Evolutionary conservation across 345 rosid genomes (phyloP).

Genomic region (sweet orange (Citrus sinensis)): DNA sequence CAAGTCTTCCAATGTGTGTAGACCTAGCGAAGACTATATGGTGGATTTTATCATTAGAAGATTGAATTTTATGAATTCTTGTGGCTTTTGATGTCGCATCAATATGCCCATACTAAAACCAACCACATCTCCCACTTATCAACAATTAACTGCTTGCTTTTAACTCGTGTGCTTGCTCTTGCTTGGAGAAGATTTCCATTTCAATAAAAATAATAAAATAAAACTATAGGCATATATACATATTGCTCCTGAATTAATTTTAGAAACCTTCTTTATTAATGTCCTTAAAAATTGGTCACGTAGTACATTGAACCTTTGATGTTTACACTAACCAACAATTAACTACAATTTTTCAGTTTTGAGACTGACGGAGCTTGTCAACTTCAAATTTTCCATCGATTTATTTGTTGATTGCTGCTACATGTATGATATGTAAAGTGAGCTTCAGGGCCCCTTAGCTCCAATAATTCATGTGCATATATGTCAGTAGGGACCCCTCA

Average conservation of each 20-base stretch:
- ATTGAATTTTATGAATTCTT: not conserved
- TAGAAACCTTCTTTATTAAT: not conserved
- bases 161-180: not conserved
- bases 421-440: not conserved
- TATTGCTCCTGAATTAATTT: not conserved
- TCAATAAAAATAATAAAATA: too few relatives aligned
- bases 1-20: constrained; percentile 9
- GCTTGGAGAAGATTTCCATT: too few relatives aligned
- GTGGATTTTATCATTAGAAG: constrained; percentile 13
- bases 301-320: not conserved
- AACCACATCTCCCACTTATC: constrained; percentile 11
- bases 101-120: not conserved
- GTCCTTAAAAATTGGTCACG: not conserved
- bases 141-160: not conserved
- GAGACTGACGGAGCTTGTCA: too few relatives aligned
- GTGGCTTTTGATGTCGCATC: constrained; percentile 1
- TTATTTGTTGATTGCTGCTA: too few relatives aligned
- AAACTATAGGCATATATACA: too few relatives aligned
- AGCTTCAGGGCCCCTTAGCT: not conserved
- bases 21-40: not conserved
- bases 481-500: not conserved
- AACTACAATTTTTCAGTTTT: not conserved
- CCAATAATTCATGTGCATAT: not conserved
- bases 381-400: too few relatives aligned
- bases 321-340: too few relatives aligned